phyloP scores from a whole-genome alignment of 345 rosid species.

The Boechera retrofracta region DNA sequence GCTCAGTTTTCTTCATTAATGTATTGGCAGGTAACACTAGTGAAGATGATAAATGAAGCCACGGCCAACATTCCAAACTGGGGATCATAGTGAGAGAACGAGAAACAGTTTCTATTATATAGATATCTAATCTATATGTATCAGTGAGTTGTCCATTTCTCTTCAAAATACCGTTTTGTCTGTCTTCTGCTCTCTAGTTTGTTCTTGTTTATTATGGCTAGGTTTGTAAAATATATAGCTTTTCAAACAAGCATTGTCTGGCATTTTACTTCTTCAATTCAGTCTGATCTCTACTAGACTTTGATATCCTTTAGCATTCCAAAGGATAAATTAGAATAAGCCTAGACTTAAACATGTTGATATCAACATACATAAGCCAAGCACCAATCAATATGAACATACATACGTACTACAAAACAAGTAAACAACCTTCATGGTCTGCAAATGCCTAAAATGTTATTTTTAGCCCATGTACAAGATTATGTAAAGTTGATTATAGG shows the following conservation, averaged over 20 bases:
- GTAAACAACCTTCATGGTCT: neutral
- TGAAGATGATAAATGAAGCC: conserved; percentile 96
- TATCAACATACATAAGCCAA: neutral
- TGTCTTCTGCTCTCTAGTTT: conserved; percentile 5
- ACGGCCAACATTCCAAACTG: conserved; percentile 86
- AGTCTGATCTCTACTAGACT: conserved; percentile 15
- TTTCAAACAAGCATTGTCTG: neutral
- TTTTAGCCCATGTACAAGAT: too few relatives aligned
- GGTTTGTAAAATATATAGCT: conserved; percentile 27
- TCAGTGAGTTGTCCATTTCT: conserved; percentile 17
- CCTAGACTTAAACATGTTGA: neutral
- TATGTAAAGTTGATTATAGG: too few relatives aligned
- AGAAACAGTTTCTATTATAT: neutral
- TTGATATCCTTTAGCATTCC: neutral
- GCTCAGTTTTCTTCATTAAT: conserved; percentile 21
- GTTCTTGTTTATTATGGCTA: conserved; percentile 7
- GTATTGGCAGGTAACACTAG: conserved; percentile 74
- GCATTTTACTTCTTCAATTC: neutral
- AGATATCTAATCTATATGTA: conserved; percentile 1
- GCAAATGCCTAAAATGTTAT: neutral
- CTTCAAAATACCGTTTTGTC: neutral
- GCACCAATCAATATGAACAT: neutral
- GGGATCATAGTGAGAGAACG: conserved; percentile 50
- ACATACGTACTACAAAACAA: neutral
- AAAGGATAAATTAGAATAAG: neutral